Conservation (phyloP, 78 protist genomes). For the Anaeramoeba ignava region DNA sequence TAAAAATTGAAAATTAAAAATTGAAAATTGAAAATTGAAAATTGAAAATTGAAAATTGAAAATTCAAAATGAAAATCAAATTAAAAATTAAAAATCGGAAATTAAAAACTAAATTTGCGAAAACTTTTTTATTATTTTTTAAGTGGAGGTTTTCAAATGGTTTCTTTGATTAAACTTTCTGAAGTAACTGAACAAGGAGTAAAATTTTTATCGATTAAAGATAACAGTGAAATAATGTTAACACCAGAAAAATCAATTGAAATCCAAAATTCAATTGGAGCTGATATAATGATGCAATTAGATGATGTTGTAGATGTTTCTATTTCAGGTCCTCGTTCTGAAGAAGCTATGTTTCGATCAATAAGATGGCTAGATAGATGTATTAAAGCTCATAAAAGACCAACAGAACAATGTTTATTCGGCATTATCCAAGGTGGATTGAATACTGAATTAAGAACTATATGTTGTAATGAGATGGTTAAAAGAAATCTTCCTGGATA, state of each 20-base stretch:
- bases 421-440: conserved; percentile 74
- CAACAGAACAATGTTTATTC: conserved; percentile 35
- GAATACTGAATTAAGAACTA: conserved; percentile 23
- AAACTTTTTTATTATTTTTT: too few relatives aligned
- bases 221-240: conserved; percentile 67
- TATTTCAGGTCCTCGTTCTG: conserved; percentile 58
- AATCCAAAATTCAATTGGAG: conserved; percentile 78
- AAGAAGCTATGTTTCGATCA: conserved; percentile 81
- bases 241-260: conserved; percentile 84
- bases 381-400: conserved; percentile 57
- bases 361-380: conserved; percentile 74
- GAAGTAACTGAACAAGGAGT: conserved; percentile 56
- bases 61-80: too few relatives aligned
- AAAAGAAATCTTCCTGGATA: conserved; percentile 60
- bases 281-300: conserved; percentile 89
- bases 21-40: too few relatives aligned
- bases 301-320: conserved; percentile 40
- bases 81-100: too few relatives aligned
- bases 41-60: too few relatives aligned
- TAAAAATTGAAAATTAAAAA: too few relatives aligned
- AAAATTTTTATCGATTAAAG: conserved; percentile 74
- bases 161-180: background rate
- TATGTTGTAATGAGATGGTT: background rate
- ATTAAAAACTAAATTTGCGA: too few relatives aligned
- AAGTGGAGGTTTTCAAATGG: conserved; percentile 2